A percentile compares a stretch with the other conserved stretches of the same genome.
Conservation (phyloP, 805 yeast genomes). For the Saccharomycopsis capsularis region DNA sequence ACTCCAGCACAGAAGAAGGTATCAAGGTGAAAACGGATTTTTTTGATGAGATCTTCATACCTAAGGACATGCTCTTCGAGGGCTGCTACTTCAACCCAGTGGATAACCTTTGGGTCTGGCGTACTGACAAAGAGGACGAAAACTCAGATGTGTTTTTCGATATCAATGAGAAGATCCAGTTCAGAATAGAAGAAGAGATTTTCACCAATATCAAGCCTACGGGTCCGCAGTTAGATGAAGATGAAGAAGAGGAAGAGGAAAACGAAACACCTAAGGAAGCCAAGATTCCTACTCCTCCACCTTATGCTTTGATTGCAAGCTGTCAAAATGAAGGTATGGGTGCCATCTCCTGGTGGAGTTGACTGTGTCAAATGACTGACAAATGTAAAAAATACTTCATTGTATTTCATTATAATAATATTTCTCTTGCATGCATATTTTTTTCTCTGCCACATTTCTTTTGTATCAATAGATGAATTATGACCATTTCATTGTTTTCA, state of each 20-base stretch:
- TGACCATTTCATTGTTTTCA: too few relatives aligned
- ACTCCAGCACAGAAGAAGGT: conserved; percentile 82
- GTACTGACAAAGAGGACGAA: conserved; percentile 59
- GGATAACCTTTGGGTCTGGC: conserved; percentile 97
- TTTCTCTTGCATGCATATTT: too few relatives aligned
- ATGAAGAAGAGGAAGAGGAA: conserved; percentile 25
- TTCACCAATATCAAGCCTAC: conserved; percentile 80
- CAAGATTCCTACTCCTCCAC: conserved; percentile 46
- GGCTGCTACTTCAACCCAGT: conserved; percentile 55
- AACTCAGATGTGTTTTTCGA: conserved; percentile 78
- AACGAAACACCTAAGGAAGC: conserved; percentile 28
- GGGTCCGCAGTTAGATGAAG: conserved; percentile 49
- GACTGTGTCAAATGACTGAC: too few relatives aligned
- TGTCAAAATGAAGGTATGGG: conserved; percentile 98
- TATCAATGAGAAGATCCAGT: conserved; percentile 83
- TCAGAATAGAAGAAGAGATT: conserved; percentile 83
- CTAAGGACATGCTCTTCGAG: conserved; percentile 76
- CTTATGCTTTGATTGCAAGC: conserved; percentile 80
- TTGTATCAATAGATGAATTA: too few relatives aligned
- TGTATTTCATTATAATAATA: too few relatives aligned
- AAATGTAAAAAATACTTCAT: too few relatives aligned
- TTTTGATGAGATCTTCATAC: conserved; percentile 88
- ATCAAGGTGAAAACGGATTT: conserved; percentile 75
- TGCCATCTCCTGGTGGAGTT: conserved; percentile 95
- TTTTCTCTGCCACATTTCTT: too few relatives aligned